Evolutionary conservation across 2,329 filamentous ascomycete species (phyloP), one percentile per base, ranked within the genome.

Genomic region (Hypoxylon rubiginosum): DNA sequence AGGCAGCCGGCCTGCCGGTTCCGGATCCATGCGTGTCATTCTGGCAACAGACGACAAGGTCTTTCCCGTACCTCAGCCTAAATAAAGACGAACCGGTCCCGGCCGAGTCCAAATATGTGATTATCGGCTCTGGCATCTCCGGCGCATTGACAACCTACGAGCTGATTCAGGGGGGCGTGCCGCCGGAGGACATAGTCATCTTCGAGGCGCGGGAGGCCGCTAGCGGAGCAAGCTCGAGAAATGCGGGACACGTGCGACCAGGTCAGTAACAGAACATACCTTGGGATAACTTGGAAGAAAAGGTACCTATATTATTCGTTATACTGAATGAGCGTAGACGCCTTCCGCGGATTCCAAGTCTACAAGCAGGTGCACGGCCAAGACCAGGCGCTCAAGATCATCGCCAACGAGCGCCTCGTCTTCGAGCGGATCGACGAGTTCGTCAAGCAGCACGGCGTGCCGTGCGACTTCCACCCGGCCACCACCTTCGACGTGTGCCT

Each of bases 401-500:
- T 83, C 36, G 77, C 76, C 24, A 81, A 83, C 63, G 82, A 84
- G 71, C 77, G 78, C 13, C 68, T 79, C 4, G 82, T 83, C 10
- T 72, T 73, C 58, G 68, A 82, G 15, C 75, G 66, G 30, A 75
- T 85, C 7, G 75, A 78, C 11, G 73, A 77, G 1, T 84, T 84
- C 65, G 79, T 83, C 2, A 74, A 74, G 28, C 72, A 77, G 26
- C 75, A 84, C 62, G 68, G 77, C 2, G 78, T 84, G 0, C 73
- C 74, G 7, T 84, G 82, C 61, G 83, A 85, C 61, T 84, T 85
- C 71, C 75, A 83, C 54, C 72, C 79, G 1, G 81, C 81, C 0
- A 81, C 79, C 0, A 85, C 83, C 0, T 82, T 83, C 45, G 83
- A 84, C 60, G 81, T 84, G 8, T 85, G 83, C 68, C 75, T 85